Percentiles rank a stretch among this genome's conserved stretches.
phyloP scores from a whole-genome alignment of 345 rosid genomes.

The Lepidium didymum region DNA sequence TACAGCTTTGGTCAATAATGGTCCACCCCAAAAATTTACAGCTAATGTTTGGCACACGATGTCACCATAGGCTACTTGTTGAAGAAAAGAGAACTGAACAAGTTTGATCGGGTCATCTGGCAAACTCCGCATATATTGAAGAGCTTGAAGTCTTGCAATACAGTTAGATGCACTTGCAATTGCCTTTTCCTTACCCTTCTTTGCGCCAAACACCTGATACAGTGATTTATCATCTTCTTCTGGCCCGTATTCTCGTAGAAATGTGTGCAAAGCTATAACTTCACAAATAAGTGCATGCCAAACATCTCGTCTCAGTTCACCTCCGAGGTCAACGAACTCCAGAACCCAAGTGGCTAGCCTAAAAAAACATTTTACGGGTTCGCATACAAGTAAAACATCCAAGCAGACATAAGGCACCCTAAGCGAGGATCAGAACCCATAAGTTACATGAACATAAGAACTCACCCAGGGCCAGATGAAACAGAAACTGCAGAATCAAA shows the following conservation, averaged over 20 bases:
- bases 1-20: constrained; percentile 46
- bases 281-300: constrained; percentile 89
- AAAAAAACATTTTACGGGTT: constrained; percentile 23
- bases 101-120: constrained; percentile 87
- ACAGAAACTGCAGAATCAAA: constrained; percentile 87
- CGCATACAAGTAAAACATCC: background rate
- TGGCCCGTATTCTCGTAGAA: constrained; percentile 69
- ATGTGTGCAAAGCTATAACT: constrained; percentile 74
- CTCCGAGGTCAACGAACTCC: constrained; percentile 96
- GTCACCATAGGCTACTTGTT: constrained; percentile 65
- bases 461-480: constrained; percentile 67
- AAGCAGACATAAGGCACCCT: background rate
- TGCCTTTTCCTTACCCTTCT: constrained; percentile 79
- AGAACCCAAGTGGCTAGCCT: constrained; percentile 76
- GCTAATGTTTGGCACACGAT: constrained; percentile 79
- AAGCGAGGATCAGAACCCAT: background rate
- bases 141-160: constrained; percentile 86
- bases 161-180: constrained; percentile 52
- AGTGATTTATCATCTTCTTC: constrained; percentile 51
- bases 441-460: constrained; percentile 16
- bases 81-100: constrained; percentile 80
- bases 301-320: constrained; percentile 86
- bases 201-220: constrained; percentile 66
- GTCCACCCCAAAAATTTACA: constrained; percentile 86
- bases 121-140: constrained; percentile 68